Evolutionary conservation across 306 rosid species (phyloP).

Genomic region (Lathyrus aphaca): DNA sequence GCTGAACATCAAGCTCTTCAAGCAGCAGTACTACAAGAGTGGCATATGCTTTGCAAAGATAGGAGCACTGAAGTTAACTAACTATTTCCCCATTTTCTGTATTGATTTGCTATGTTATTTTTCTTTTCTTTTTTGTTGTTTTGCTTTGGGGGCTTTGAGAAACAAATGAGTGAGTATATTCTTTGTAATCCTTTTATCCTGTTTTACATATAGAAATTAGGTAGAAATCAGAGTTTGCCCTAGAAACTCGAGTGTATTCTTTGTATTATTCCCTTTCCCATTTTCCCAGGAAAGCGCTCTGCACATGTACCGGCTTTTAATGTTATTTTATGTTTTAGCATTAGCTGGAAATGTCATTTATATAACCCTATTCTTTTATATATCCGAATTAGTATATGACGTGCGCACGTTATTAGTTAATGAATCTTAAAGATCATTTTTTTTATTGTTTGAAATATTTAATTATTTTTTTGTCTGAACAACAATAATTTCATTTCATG

Average conservation of each 20-base stretch:
- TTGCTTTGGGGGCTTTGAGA: slow-evolving; percentile 7
- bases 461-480: no score
- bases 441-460: no score
- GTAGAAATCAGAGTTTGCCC: slow-evolving; percentile 38
- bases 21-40: slow-evolving; percentile 94
- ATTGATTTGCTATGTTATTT: neutral
- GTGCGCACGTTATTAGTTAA: no score
- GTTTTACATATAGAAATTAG: slow-evolving; percentile 32
- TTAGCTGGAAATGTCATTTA: no score
- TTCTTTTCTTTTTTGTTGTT: neutral
- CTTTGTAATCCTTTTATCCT: slow-evolving; percentile 36
- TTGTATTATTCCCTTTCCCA: slow-evolving; percentile 24
- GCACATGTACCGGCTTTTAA: slow-evolving; percentile 37
- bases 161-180: slow-evolving; percentile 42
- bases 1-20: slow-evolving; percentile 99
- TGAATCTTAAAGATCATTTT: no score
- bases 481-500: no score
- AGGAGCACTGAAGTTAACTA: slow-evolving; percentile 70
- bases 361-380: no score
- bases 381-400: no score
- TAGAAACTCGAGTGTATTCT: slow-evolving; percentile 30
- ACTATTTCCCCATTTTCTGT: slow-evolving; percentile 5
- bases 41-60: slow-evolving; percentile 92
- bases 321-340: slow-evolving; percentile 29
- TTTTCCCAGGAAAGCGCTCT: slow-evolving; percentile 36